Percentiles rank a stretch among this genome's conserved stretches.
phyloP scores from a whole-genome alignment of 2,329 filamentous ascomycete genomes.

The Pseudopyrenochaeta lycopersici region DNA sequence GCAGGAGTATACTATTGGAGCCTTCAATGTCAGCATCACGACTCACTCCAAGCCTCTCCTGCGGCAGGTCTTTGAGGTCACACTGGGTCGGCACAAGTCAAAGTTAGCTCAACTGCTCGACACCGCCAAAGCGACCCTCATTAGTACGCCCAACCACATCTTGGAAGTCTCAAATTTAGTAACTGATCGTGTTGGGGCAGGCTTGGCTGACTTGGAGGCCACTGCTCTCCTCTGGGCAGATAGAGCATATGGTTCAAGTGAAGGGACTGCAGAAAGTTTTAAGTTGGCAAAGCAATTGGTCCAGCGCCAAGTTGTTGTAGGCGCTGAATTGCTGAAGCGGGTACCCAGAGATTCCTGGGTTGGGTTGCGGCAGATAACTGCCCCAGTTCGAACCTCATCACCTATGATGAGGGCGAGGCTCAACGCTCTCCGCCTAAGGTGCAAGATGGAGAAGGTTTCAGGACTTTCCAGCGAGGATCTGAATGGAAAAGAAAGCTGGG shows the following conservation, averaged over 20 bases:
- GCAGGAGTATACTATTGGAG: constrained; percentile 58
- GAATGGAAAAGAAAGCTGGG: constrained; percentile 28
- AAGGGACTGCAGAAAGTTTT: constrained; percentile 5
- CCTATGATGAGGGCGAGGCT: constrained; percentile 38
- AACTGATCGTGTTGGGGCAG: constrained; percentile 15
- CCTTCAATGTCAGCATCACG: constrained; percentile 59
- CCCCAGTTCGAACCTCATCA: constrained; percentile 36
- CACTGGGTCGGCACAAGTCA: constrained; percentile 43
- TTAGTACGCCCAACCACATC: constrained; percentile 28
- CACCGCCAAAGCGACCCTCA: constrained; percentile 25
- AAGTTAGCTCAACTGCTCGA: constrained; percentile 32
- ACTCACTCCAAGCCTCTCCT: constrained; percentile 48
- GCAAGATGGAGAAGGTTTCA: constrained; percentile 31
- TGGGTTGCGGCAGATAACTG: constrained; percentile 31
- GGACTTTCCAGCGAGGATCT: constrained; percentile 21
- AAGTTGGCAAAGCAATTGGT: constrained; percentile 16
- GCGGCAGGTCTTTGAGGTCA: constrained; percentile 44
- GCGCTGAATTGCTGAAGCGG: constrained; percentile 18
- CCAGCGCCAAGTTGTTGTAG: constrained; percentile 11
- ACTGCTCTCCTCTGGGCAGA: constrained; percentile 1
- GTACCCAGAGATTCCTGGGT: constrained; percentile 31
- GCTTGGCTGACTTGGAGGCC: constrained; percentile 11
- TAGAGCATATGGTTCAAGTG: not conserved
- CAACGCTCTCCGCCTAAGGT: constrained; percentile 41
- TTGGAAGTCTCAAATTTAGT: constrained; percentile 30